phyloP scores from a whole-genome alignment of 441 rosid genomes.

The Codiaeum variegatum region DNA sequence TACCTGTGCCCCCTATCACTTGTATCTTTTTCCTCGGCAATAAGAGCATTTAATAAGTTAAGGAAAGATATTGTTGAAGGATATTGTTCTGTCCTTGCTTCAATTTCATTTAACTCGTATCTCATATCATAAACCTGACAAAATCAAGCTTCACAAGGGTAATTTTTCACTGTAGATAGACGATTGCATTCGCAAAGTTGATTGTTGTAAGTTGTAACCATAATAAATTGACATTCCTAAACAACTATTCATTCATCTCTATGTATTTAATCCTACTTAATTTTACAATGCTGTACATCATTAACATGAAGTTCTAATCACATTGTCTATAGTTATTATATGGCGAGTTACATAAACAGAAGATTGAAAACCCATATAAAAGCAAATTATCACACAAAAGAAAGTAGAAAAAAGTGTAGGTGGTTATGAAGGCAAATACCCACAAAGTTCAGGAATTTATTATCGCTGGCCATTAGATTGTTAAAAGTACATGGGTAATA shows the following conservation, averaged over 20 bases:
- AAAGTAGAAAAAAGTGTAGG: not conserved
- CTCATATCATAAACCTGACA: conserved; percentile 94
- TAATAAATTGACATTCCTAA: not conserved
- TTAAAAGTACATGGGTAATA: not conserved
- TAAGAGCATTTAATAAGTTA: conserved; percentile 79
- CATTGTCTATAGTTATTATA: not conserved
- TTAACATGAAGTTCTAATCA: not conserved
- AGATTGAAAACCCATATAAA: not conserved
- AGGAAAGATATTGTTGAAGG: conserved; percentile 94
- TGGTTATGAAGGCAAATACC: not conserved
- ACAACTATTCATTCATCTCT: not conserved
- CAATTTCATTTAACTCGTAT: conserved; percentile 95
- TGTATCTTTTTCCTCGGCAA: conserved; percentile 83
- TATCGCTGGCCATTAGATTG: not conserved
- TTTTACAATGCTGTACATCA: not conserved
- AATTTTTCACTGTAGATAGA: not conserved
- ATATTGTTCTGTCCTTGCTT: conserved; percentile 89
- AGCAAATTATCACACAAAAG: not conserved
- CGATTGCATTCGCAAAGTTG: conserved; percentile 3
- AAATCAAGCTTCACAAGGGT: conserved; percentile 8
- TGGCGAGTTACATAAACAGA: not conserved
- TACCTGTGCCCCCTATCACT: conserved; percentile 93
- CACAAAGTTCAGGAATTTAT: not conserved
- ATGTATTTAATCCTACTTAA: not conserved
- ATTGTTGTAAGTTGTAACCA: not conserved